Evolutionary conservation across 2,329 filamentous ascomycete genomes (phyloP), one percentile per base, ranked within the genome.

Genomic region (Eutypella sp.): DNA sequence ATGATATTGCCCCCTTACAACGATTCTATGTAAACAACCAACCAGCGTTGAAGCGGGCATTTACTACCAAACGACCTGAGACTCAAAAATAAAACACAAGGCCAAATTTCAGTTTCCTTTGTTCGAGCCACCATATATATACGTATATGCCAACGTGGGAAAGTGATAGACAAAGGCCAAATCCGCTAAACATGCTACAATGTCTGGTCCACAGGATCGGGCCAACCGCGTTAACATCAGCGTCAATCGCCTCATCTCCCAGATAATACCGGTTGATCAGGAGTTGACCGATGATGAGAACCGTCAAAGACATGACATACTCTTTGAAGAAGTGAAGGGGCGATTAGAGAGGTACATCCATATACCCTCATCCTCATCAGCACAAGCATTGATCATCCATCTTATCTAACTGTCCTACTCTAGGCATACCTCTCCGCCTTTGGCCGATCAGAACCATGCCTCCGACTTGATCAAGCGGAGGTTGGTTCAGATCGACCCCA

Each of bases 391-490:
- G 31, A 37, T 40, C 19, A 29, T 23, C 23, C 16, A 23, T 11
- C 24, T 42, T 50, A 41, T 25, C 45, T 47, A 15, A 48, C 44
- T 34, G 25, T 33, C 8, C 39, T 37, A 33, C 37, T 51, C 39
- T 47, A 77, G 74, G 51, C 72, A 73, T 38, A 63, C 68, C 47
- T 75, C 76, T 49, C 74, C 80, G 41, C 69, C 76, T 44, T 68
- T 84, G 43, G 76, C 84, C 48, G 86, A 91, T 62, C 85, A 95
- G 53, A 92, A 95, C 64, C 91, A 96, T 74, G 90, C 91, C 44
- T 89, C 89, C 24, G 90, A 96, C 64, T 71, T 95, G 58, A 96
- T 99, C 66, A 93, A 92, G 71, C 82, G 88, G 62, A 89, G 87
- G 68, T 75, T 99, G 52, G 81, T 95, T 47, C 82, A 87, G 57